phyloP scores from a whole-genome alignment of 768 basidiomycete species.

The Tulasnella sp. region DNA sequence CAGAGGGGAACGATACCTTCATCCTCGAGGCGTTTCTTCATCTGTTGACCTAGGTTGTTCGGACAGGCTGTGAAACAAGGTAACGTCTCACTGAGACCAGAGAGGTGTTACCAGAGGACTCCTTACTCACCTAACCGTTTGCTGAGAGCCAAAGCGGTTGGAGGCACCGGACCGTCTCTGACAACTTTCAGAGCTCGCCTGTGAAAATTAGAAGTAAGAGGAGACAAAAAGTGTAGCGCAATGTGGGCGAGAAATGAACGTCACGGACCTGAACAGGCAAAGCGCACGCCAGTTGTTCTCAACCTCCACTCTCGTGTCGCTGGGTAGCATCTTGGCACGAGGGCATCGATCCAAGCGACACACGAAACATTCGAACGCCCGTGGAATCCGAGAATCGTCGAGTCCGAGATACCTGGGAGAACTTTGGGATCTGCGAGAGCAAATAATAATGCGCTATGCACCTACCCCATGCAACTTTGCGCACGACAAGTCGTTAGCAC shows the following conservation, averaged over 20 bases:
- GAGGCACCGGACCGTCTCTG: neutral
- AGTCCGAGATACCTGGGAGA: neutral
- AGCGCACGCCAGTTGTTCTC: neutral
- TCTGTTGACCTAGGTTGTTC: constrained; percentile 3
- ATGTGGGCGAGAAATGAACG: neutral
- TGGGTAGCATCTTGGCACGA: neutral
- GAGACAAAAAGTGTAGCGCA: neutral
- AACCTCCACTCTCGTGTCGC: neutral
- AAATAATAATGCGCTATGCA: too few species aligned
- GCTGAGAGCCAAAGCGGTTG: neutral
- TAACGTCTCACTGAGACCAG: too few species aligned
- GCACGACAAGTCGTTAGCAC: neutral
- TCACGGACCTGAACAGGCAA: neutral
- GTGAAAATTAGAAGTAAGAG: neutral
- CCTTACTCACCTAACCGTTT: neutral
- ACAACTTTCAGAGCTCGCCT: constrained; percentile 2
- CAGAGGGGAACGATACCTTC: constrained; percentile 7
- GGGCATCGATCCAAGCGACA: neutral
- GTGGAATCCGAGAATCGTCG: neutral
- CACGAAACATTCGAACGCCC: neutral
- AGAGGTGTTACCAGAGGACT: neutral
- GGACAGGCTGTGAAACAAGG: neutral
- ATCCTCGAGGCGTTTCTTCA: constrained; percentile 11
- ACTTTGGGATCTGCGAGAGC: too few species aligned
- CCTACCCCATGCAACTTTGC: constrained; percentile 12